phyloP scores from a whole-genome alignment of 108 stramenopile genomes.

The Skeletonema grethae region DNA sequence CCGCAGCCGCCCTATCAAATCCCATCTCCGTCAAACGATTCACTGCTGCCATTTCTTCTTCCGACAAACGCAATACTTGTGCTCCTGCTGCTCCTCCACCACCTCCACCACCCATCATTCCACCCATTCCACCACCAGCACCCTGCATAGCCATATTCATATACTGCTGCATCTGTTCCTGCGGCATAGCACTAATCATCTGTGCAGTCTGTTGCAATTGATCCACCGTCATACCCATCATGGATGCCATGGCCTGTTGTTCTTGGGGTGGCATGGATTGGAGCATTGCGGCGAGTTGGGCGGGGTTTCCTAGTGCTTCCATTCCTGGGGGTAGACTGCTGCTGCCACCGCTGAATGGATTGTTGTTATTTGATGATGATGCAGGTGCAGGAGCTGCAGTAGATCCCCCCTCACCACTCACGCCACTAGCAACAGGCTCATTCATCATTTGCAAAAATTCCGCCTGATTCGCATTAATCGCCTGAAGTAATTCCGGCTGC shows the following conservation, averaged over 20 bases:
- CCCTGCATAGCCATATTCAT: conserved; percentile 84
- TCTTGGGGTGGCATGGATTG: conserved; percentile 86
- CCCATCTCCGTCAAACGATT: conserved; percentile 94
- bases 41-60: conserved; percentile 96
- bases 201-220: conserved; percentile 91
- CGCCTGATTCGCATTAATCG: conserved; percentile 94
- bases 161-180: conserved; percentile 90
- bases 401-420: background rate
- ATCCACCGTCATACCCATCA: conserved; percentile 92
- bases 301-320: conserved; percentile 80
- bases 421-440: conserved; percentile 76
- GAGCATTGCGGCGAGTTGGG: conserved; percentile 88
- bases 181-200: conserved; percentile 92
- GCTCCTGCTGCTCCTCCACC: conserved; percentile 62
- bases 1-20: conserved; percentile 91
- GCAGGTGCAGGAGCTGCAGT: conserved; percentile 7
- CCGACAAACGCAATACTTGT: conserved; percentile 82
- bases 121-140: conserved; percentile 54
- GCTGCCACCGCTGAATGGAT: conserved; percentile 24
- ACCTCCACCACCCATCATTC: conserved; percentile 50
- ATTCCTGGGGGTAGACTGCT: conserved; percentile 46
- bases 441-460: conserved; percentile 97
- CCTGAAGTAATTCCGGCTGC: conserved; percentile 88
- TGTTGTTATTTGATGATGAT: conserved; percentile 12
- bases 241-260: conserved; percentile 87